Base-by-base conservation (phyloP, 2,329 filamentous ascomycete species). In the Nakataea oryzae region DNA sequence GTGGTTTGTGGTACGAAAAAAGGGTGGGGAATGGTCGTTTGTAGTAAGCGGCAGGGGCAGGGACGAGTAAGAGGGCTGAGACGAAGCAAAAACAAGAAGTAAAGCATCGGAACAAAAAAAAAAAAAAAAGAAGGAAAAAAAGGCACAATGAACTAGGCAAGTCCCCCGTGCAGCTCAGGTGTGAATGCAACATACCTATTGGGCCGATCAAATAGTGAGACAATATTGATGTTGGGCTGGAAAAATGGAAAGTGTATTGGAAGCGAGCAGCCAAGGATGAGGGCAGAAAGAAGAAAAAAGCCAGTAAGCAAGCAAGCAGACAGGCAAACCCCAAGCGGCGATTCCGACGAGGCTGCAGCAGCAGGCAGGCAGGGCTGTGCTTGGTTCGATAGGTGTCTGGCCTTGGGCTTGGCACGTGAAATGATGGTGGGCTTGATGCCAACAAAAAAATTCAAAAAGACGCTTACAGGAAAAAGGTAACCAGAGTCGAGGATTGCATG, bases 221-320 rank as follows among this genome's bases (percentile, higher is more conserved):
- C 28, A 41, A 21, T 32, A 55, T 34, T 9, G 41, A 7, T 13
- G 9, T n/a, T 50, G 41, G 11, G 41, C 21, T n/a, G 41, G 41
- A 55, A 30, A 57, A 30, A 55, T n/a, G 3, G 21, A 13, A 8
- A 50, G 41, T n/a, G 21, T n/a, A n/a, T 24, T n/a, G 62, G 67
- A 63, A n/a, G n/a, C n/a, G n/a, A n/a, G n/a, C n/a, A n/a, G n/a
- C n/a, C n/a, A n/a, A n/a, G n/a, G n/a, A n/a, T n/a, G n/a, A n/a
- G n/a, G n/a, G n/a, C n/a, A n/a, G 62, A 63, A 68, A 67, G 59
- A 47, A 64, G 65, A 65, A 66, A 58, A 63, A 64, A 63, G 67
- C 60, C 60, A 64, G n/a, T n/a, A n/a, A n/a, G n/a, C n/a, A n/a
- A n/a, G n/a, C n/a, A n/a, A n/a, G n/a, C n/a, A 66, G 67, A 64